Evolutionary conservation across 2,329 filamentous ascomycete species (phyloP).

Genomic region (Geosmithia putterillii): DNA sequence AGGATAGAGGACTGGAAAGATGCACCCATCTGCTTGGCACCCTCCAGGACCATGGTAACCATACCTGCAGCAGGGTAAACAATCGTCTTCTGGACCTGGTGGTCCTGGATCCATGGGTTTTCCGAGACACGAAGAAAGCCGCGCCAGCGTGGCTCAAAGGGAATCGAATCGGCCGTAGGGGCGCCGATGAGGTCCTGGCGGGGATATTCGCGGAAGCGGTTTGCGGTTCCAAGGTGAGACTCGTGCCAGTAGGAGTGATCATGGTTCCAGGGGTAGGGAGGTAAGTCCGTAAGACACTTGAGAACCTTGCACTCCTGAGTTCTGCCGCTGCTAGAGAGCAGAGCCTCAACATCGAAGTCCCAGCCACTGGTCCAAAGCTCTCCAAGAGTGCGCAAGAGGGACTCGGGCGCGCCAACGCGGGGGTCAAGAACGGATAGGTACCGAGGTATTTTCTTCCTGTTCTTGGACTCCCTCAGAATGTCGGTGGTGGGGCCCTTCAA

Average conservation of each 20-base stretch:
- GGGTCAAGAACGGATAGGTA: conserved; percentile 17
- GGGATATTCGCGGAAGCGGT: conserved; percentile 29
- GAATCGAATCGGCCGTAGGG: conserved; percentile 27
- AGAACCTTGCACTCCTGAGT: conserved; percentile 2
- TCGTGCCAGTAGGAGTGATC: conserved; percentile 40
- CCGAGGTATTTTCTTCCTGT: conserved; percentile 1
- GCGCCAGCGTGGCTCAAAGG: conserved; percentile 34
- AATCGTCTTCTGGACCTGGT: conserved; percentile 35
- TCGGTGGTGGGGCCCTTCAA: conserved; percentile 24
- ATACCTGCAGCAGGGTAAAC: conserved; percentile 40
- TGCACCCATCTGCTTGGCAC: conserved; percentile 23
- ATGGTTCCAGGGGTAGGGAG: conserved; percentile 44
- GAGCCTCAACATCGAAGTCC: conserved; percentile 15
- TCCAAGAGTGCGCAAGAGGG: conserved; percentile 18
- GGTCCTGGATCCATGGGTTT: conserved; percentile 39
- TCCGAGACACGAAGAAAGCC: conserved; percentile 34
- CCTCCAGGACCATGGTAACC: conserved; percentile 35
- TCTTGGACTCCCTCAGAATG: conserved; percentile 12
- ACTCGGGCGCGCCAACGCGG: conserved; percentile 8
- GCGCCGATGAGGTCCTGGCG: conserved; percentile 39
- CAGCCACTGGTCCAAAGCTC: conserved; percentile 23
- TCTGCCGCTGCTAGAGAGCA: conserved; percentile 9
- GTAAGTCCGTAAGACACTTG: conserved; percentile 30
- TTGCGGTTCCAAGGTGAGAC: conserved; percentile 28
- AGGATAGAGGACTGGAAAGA: conserved; percentile 9